phyloP scores from a whole-genome alignment of 2,329 filamentous ascomycete genomes.

The Acarospora socialis region DNA sequence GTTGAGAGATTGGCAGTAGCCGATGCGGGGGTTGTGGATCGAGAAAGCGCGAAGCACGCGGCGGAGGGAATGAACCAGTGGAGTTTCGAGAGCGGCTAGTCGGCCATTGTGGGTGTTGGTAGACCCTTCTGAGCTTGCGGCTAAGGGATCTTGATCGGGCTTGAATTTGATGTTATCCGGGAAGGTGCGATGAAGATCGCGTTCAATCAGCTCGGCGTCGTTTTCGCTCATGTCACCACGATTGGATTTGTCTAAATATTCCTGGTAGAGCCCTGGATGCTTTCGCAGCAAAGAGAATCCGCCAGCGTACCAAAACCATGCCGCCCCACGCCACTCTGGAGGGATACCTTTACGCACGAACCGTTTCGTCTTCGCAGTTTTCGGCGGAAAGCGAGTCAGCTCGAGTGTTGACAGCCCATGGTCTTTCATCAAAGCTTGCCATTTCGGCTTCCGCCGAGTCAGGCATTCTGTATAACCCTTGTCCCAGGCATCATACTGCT shows the following conservation, averaged over 20 bases:
- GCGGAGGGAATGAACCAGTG: slow-evolving; percentile 67
- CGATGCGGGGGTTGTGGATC: slow-evolving; percentile 78
- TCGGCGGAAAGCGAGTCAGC: slow-evolving; percentile 65
- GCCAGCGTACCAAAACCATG: slow-evolving; percentile 93
- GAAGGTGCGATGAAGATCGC: slow-evolving; percentile 85
- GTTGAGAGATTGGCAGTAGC: slow-evolving; percentile 92
- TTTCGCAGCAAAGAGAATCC: slow-evolving; percentile 66
- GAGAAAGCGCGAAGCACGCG: slow-evolving; percentile 81
- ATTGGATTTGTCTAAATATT: slow-evolving; percentile 53
- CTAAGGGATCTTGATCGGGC: slow-evolving; percentile 35
- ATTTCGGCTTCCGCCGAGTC: slow-evolving; percentile 63
- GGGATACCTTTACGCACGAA: slow-evolving; percentile 90
- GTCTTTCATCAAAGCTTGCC: slow-evolving; percentile 63
- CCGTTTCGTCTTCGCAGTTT: slow-evolving; percentile 69
- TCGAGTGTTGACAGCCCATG: slow-evolving; percentile 56
- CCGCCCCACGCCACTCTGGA: slow-evolving; percentile 83
- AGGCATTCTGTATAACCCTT: slow-evolving; percentile 60
- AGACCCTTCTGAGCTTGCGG: slow-evolving; percentile 18
- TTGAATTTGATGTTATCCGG: slow-evolving; percentile 90
- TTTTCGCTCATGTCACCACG: slow-evolving; percentile 48
- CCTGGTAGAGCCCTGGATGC: slow-evolving; percentile 62
- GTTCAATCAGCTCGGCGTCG: slow-evolving; percentile 81
- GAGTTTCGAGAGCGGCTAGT: slow-evolving; percentile 45
- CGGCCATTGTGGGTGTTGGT: slow-evolving; percentile 23
- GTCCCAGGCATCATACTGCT: slow-evolving; percentile 75